Base-by-base conservation (phyloP, 1,284 basidiomycete genomes). In the Cutaneotrichosporon cyanovorans region DNA sequence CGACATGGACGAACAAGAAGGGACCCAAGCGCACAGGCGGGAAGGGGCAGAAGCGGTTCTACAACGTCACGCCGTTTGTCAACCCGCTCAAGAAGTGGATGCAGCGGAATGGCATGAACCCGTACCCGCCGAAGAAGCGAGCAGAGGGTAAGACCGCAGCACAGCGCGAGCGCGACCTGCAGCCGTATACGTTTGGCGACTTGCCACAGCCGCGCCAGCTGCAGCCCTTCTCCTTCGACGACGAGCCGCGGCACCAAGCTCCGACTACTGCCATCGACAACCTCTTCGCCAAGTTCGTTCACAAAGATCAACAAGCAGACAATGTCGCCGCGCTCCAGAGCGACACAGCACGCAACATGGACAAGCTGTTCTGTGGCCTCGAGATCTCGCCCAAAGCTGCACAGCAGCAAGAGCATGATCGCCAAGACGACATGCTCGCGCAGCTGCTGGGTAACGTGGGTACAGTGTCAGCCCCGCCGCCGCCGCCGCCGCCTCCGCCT, bases 31-130 rank as follows among this genome's bases (percentile, higher is more conserved):
- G 61, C 55, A 56, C 61, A 4, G 61, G 60, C 2, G 57, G 57
- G 16, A 69, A 73, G 42, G 72, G 60, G 18, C 54, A 63, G 42
- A 64, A 87, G 45, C 91, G 89, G 65, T 97, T 96, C 72, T 98
- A 96, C 74, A 78, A 96, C 61, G 91, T 98, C 41, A 83, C 89
- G 2, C 93, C 93, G 2, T 97, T 98, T 74, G 89, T 97, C 50
- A 79, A 77, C 87, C 63, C 64, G 2, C 52, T 69, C n/a, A 68
- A 67, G 45, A 51, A 53, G 37, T 67, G 64, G 63, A 50, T 69
- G 9, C 40, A 42, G 22, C 60, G 57, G 19, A 51, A 61, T 25
- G 62, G 61, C 9, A 53, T 59, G 40, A 57, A 60, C 43, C 57
- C 61, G 4, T 31, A 60, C 41, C 55, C 43, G 15, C 32, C 45